Evolutionary conservation across 2,329 filamentous ascomycete genomes (phyloP).

Genomic region (Aureobasidium mangrovei): DNA sequence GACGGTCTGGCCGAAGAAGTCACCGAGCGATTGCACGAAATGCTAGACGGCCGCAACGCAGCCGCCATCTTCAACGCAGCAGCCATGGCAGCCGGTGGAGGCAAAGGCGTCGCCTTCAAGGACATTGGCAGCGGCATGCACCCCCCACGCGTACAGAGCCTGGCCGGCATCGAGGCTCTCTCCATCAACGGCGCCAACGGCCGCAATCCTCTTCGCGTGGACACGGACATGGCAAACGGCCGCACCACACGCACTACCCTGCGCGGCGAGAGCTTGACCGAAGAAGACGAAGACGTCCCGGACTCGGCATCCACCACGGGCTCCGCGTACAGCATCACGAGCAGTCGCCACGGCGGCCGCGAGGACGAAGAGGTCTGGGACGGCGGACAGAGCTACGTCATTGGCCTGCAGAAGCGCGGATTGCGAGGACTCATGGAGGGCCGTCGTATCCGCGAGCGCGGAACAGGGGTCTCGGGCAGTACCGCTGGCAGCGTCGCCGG

Average conservation of each 20-base stretch:
- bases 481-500: not conserved
- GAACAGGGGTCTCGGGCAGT: conserved; percentile 18
- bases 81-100: conserved; percentile 93
- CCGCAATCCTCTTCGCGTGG: conserved; percentile 36
- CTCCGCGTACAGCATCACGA: conserved; percentile 21
- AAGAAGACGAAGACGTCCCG: conserved; percentile 28
- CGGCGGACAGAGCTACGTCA: conserved; percentile 76
- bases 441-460: conserved; percentile 69
- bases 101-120: conserved; percentile 66
- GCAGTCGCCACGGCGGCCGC: conserved; percentile 32
- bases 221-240: conserved; percentile 40
- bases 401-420: conserved; percentile 90
- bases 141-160: conserved; percentile 40
- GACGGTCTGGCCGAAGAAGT: conserved; percentile 89
- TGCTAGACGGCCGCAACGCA: conserved; percentile 87
- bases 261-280: conserved; percentile 25
- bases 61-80: conserved; percentile 97
- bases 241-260: conserved; percentile 28
- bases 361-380: conserved; percentile 63
- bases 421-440: conserved; percentile 92
- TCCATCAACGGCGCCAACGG: conserved; percentile 25
- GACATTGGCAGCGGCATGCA: conserved; percentile 28
- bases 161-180: conserved; percentile 22
- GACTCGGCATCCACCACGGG: conserved; percentile 28
- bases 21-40: conserved; percentile 78